Evolutionary conservation across 495 filamentous ascomycete genomes (phyloP), one percentile per base, ranked within the genome.

Genomic region (Massariosphaeria phaeospora): DNA sequence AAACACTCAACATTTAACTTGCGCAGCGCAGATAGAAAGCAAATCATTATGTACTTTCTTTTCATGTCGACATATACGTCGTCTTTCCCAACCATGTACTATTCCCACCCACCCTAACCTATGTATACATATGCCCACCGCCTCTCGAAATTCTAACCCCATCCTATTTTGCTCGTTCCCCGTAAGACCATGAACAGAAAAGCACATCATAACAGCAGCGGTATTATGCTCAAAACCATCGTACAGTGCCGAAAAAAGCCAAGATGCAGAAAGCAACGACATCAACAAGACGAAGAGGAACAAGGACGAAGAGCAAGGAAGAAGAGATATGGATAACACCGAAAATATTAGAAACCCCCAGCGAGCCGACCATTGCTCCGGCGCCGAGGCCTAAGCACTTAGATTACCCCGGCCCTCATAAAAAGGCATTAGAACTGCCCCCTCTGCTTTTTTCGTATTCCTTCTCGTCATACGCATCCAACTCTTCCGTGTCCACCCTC

Each of bases 401-500:
- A 4, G 4, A n/a, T 40, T 12, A 8, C 38, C 15, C 5, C 42
- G 9, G 7, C 10, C n/a, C 24, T 45, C 24, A 45, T 18, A 45
- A 29, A 23, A 45, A 45, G 2, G 42, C 42, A n/a, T n/a, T n/a
- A n/a, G n/a, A n/a, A n/a, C n/a, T n/a, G n/a, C n/a, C 30, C 30
- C 24, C 11, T 21, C 23, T 38, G 17, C 50, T 27, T 17, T 53
- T 53, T n/a, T 45, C 50, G 13, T 35, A 27, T 9, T 45, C 50
- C 27, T 45, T 53, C 11, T 30, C 25, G 17, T 45, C 23, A 18
- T 43, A 23, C 2, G 7, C 26, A 2, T 53, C 50, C 3, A 13
- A 31, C 12, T 40, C 36, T 3, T 53, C 50, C 13, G 50, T 53
- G 8, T 53, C 50, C 17, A 53, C 40, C 29, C 50, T 45, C 25